Evolutionary conservation across 1,284 basidiomycete species (phyloP).

Genomic region (Jaminaea rosea): DNA sequence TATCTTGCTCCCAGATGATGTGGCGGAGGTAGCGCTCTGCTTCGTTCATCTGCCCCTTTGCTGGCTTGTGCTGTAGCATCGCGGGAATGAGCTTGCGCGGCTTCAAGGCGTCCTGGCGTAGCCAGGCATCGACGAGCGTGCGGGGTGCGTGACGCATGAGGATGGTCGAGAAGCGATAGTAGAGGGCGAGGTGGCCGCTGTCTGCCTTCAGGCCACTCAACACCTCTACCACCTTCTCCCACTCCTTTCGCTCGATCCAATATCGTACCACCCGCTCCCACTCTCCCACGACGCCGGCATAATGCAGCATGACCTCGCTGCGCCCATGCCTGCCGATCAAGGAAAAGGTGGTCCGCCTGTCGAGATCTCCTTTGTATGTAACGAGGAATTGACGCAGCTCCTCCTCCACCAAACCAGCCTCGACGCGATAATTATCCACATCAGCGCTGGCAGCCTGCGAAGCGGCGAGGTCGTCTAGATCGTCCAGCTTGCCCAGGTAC

Average conservation of each 20-base stretch:
- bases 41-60: constrained; percentile 55
- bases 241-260: constrained; percentile 83
- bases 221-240: constrained; percentile 78
- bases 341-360: constrained; percentile 76
- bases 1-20: constrained; percentile 68
- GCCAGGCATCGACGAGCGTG: constrained; percentile 84
- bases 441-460: constrained; percentile 74
- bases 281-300: constrained; percentile 73
- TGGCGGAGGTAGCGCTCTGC: constrained; percentile 80
- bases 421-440: constrained; percentile 72
- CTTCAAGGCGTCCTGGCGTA: constrained; percentile 68
- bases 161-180: constrained; percentile 83
- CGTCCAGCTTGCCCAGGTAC: constrained; percentile 90
- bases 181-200: constrained; percentile 72
- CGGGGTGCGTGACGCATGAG: constrained; percentile 78
- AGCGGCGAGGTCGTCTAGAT: constrained; percentile 71
- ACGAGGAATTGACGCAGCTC: constrained; percentile 84
- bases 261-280: constrained; percentile 78
- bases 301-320: constrained; percentile 83
- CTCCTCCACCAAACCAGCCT: constrained; percentile 77
- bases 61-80: constrained; percentile 65
- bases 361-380: constrained; percentile 78
- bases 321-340: constrained; percentile 87
- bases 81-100: constrained; percentile 81
- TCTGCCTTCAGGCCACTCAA: constrained; percentile 56